Percentiles rank a stretch among this genome's conserved stretches.
Evolutionary conservation across 352 stramenopile species (phyloP).

Genomic region (Pythium volutum): DNA sequence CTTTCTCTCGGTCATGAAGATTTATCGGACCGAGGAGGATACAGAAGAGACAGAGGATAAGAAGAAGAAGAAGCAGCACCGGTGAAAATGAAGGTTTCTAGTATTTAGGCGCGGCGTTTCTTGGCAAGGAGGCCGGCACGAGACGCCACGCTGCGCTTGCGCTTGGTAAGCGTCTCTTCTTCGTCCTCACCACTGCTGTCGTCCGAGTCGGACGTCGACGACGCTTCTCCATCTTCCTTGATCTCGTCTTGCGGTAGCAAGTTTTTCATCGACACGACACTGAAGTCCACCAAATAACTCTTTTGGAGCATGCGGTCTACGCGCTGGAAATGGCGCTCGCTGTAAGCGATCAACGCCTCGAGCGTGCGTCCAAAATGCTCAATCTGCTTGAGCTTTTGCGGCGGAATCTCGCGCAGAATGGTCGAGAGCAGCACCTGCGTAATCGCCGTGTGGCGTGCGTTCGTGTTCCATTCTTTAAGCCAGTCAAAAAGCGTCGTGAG

Average conservation of each 20-base stretch:
- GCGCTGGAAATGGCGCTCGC: conserved; percentile 96
- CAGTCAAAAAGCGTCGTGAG: conserved; percentile 92
- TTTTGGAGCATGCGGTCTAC: conserved; percentile 95
- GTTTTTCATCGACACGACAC: conserved; percentile 85
- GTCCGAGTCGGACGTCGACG: conserved; percentile 12
- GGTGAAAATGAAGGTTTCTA: background rate
- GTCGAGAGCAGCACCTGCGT: conserved; percentile 93
- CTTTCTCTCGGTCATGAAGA: conserved; percentile 82
- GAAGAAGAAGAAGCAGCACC: background rate
- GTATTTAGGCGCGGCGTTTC: conserved; percentile 25
- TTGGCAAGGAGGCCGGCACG: conserved; percentile 8
- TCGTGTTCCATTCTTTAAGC: conserved; percentile 98
- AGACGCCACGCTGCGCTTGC: background rate
- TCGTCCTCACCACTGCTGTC: conserved; percentile 14
- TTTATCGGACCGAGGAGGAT: conserved; percentile 34
- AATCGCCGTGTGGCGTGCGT: conserved; percentile 92
- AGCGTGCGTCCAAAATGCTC: conserved; percentile 79
- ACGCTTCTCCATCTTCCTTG: conserved; percentile 9
- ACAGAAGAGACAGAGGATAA: background rate
- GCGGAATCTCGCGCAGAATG: conserved; percentile 74
- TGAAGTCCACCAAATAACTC: conserved; percentile 96
- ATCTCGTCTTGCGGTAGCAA: conserved; percentile 51
- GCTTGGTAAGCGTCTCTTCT: conserved; percentile 22
- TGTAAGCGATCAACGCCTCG: conserved; percentile 95
- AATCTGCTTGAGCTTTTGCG: conserved; percentile 65